Conservation (phyloP, 805 yeast genomes). For the Wickerhamiella kurtzmanii region DNA sequence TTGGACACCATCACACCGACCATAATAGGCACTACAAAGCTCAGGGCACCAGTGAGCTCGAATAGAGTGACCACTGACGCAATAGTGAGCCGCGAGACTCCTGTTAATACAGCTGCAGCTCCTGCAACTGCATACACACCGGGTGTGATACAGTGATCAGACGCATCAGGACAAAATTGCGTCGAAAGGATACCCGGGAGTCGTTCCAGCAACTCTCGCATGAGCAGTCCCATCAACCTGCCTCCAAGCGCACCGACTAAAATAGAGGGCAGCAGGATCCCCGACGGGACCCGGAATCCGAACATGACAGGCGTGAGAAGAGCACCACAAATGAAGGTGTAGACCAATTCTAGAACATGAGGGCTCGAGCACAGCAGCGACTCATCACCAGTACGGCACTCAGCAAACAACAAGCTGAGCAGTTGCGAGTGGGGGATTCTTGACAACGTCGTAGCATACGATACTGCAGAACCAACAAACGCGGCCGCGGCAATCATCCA, state of each 20-base stretch:
- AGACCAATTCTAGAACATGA: conserved; percentile 22
- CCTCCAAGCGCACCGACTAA: conserved; percentile 95
- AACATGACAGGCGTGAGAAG: conserved; percentile 53
- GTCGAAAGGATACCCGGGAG: conserved; percentile 16
- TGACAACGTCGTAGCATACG: conserved; percentile 33
- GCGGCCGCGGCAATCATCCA: conserved; percentile 39
- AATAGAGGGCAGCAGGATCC: conserved; percentile 93
- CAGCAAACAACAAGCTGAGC: conserved; percentile 53
- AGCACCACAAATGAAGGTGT: conserved; percentile 38
- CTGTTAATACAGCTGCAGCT: conserved; percentile 70
- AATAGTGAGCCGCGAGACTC: conserved; percentile 67
- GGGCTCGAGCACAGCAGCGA: conserved; percentile 10
- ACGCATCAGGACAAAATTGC: conserved; percentile 29
- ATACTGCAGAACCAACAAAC: conserved; percentile 37
- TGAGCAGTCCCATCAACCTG: conserved; percentile 63
- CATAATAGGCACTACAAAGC: conserved; percentile 78
- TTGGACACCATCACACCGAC: conserved; percentile 63
- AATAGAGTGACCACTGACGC: conserved; percentile 68
- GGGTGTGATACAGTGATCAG: conserved; percentile 51
- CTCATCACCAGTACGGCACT: conserved; percentile 33
- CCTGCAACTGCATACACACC: conserved; percentile 85
- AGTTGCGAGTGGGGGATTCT: conserved; percentile 41
- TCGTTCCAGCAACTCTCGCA: conserved; percentile 52
- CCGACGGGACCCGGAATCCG: conserved; percentile 77
- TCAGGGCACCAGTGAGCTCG: conserved; percentile 76